Evolutionary conservation across 345 rosid species (phyloP).

Genomic region (Euphorbia tirucalli): DNA sequence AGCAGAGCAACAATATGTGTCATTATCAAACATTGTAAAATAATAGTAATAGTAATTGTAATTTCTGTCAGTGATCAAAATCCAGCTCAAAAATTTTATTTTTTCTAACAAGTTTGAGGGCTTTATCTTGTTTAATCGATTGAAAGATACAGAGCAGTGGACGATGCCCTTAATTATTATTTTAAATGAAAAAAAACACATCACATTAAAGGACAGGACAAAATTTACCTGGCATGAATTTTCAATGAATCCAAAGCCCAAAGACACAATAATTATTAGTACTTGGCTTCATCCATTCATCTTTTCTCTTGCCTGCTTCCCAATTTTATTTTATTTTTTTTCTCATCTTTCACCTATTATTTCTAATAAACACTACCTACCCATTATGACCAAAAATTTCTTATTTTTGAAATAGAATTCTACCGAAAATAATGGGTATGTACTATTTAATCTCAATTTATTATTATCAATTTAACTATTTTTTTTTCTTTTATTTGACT

Average conservation of each 20-base stretch:
- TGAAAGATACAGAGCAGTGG: background rate
- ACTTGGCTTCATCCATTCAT: constrained; percentile 12
- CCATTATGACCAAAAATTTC: no score
- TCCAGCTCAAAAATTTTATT: constrained; percentile 5
- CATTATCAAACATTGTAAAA: background rate
- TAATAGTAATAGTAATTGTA: background rate
- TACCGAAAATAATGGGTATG: no score
- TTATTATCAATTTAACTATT: no score
- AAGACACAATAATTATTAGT: background rate
- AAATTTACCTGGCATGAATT: background rate
- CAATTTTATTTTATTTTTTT: background rate
- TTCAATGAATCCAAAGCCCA: background rate
- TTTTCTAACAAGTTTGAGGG: no score
- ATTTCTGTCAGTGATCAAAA: constrained; percentile 1
- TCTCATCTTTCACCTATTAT: background rate
- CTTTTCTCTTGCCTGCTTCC: no score
- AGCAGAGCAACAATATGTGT: background rate
- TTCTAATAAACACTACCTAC: no score
- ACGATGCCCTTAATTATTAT: no score
- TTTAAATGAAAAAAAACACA: no score
- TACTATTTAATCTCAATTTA: no score
- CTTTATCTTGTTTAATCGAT: background rate
- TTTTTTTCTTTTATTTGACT: no score
- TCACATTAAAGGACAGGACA: no score
- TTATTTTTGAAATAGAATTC: no score